Evolutionary conservation across 495 filamentous ascomycete species (phyloP), one percentile per base, ranked within the genome.

Genomic region (Aspergillus panamensis): DNA sequence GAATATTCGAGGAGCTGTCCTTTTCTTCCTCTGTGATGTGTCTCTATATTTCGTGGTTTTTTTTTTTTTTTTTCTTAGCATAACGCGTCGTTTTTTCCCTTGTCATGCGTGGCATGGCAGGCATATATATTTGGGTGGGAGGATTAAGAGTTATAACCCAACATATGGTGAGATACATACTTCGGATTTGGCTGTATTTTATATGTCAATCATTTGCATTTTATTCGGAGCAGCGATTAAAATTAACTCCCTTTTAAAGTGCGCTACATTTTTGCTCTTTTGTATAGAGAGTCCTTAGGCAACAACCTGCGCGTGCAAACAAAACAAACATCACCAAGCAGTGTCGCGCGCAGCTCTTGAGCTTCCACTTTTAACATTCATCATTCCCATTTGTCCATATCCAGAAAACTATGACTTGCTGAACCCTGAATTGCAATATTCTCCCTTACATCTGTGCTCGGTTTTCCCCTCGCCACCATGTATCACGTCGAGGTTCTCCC

Each of bases 401-500:
- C 25, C 25, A 2, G 25, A 25, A 25, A 25, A 25, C 25, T 5
- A 25, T 25, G 25, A 25, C 25, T 25, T 25, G 2, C 25, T 25
- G 25, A 25, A 2, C 25, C 25, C 5, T 5, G 5, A 2, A 2
- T 25, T 25, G 25, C 16, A 9, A 40, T 40, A 39, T 8, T 39
- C 35, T 39, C 35, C 16, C 49, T 33, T 25, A 37, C 37, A 44
- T 33, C 43, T n/a, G 29, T 17, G 29, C 43, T 25, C 5, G 25
- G 20, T 32, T 44, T 6, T 10, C 29, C 56, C 3, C 13, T 20
- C 8, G 17, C 52, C 32, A 58, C 30, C 10, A 86, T 87, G 81
- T 84, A 85, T 53, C 78, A 73, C 48, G 82, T 96, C 63, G 85
- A 93, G 69, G 83, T 93, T 48, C 75, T 96, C 45, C 86, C 89